A percentile compares a stretch with the other conserved stretches of the same genome.
These are phyloP conservation scores for Pinguiococcus pyrenoidosus DNA, from an alignment of 108 stramenopile genomes.

Conservation along the genomic window DNA sequence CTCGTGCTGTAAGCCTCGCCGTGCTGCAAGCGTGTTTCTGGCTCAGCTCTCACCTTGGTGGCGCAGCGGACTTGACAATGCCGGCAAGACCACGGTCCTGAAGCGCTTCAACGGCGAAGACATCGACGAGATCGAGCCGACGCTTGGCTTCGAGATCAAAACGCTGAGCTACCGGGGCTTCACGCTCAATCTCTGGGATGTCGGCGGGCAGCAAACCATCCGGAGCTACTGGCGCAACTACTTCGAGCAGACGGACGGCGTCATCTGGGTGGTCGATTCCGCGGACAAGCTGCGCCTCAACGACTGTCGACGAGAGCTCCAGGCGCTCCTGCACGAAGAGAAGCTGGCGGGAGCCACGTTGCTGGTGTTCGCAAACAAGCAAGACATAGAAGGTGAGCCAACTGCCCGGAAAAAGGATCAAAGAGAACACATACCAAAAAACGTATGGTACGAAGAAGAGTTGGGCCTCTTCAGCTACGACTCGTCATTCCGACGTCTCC, in stretches of 20 bases:
- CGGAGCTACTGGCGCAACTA: slow-evolving; percentile 94
- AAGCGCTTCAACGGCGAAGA: slow-evolving; percentile 73
- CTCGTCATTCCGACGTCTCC: slow-evolving; percentile 36
- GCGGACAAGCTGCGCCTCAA: slow-evolving; percentile 65
- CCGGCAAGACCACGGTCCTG: slow-evolving; percentile 32
- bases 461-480: too few relatives aligned
- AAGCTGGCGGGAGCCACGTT: slow-evolving; percentile 91
- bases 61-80: slow-evolving; percentile 23
- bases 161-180: slow-evolving; percentile 66
- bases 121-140: slow-evolving; percentile 82
- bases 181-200: slow-evolving; percentile 71
- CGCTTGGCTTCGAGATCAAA: slow-evolving; percentile 95
- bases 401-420: slow-evolving; percentile 55
- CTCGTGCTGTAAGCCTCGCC: slow-evolving; percentile 53
- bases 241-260: slow-evolving; percentile 92
- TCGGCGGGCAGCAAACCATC: slow-evolving; percentile 96
- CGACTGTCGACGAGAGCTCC: slow-evolving; percentile 67
- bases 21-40: slow-evolving; percentile 15
- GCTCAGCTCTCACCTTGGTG: neutral
- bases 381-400: slow-evolving; percentile 77
- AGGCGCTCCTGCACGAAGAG: slow-evolving; percentile 69
- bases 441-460: slow-evolving; percentile 46
- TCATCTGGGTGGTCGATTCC: slow-evolving; percentile 96
- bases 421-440: too few relatives aligned
- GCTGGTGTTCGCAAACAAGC: slow-evolving; percentile 95